Base-by-base conservation (phyloP, 257 asterid genomes). In the Osmanthus fragrans region DNA sequence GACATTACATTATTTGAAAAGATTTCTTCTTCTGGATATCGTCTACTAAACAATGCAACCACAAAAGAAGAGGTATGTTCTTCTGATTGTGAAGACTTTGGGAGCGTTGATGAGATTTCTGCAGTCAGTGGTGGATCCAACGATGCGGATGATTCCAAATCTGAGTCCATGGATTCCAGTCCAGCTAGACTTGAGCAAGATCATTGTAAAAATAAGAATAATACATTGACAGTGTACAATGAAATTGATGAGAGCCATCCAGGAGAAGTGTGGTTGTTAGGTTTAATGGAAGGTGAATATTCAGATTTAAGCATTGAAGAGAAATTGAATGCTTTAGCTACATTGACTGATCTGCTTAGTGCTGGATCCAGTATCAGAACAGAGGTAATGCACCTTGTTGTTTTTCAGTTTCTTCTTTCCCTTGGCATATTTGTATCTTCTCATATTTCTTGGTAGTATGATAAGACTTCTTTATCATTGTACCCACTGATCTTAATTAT, bases 191-290 rank as follows among this genome's bases (percentile, higher is more conserved):
- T 68, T 76, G 82, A 73, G 70, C 80, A 25, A 69, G 80, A 81
- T 83, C 82, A 34, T 74, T 73, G 75, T 77, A 73, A 80, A 69
- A 81, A 82, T 75, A 77, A 80, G 77, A 71, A 71, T 64, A 76
- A 82, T 32, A 76, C 67, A 80, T 71, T 77, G 82, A 76, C 71
- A 63, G 82, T 85, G 68, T 77, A 79, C 75, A 83, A 88, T 73
- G 99, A 92, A 90, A 96, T 96, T 83, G 99, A 96, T 82, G 99
- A 96, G 83, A 92, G 99, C 93, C 87, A 92, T 85, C 86, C 97
- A 42, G 99, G 97, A 82, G 98, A 96, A 87, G 90, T 81, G 67
- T 96, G 99, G 99, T 76, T 90, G 84, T 82, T 92, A 77, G 98
- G 97, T 79, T 88, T 96, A 68, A 89, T 90, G 97, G 99, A 96